These are phyloP conservation scores for Marasmius oreades DNA, from an alignment of 1,284 basidiomycete species.

Conservation along the genomic window DNA sequence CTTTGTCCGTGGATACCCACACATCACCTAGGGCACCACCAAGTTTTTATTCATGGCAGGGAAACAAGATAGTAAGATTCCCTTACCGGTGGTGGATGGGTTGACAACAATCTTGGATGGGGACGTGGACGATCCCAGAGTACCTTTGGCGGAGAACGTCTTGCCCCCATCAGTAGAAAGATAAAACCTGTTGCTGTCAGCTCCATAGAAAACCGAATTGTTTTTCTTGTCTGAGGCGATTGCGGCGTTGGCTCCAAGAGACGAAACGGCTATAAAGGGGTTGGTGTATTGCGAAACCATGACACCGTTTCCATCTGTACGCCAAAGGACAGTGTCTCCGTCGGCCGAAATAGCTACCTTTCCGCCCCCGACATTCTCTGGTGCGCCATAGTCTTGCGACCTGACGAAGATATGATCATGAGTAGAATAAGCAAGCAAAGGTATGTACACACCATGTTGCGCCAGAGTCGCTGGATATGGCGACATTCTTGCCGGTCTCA, in stretches of 20 bases:
- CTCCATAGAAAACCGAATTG: constrained; percentile 56
- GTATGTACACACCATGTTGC: constrained; percentile 41
- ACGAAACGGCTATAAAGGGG: constrained; percentile 45
- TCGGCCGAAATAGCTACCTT: constrained; percentile 58
- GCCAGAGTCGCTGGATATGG: constrained; percentile 52
- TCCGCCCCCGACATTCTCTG: constrained; percentile 47
- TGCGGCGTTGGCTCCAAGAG: constrained; percentile 46
- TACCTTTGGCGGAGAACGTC: constrained; percentile 42
- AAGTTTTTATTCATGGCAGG: not conserved
- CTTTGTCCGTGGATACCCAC: constrained; percentile 60
- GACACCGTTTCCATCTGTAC: constrained; percentile 41
- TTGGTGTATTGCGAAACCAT: constrained; percentile 39
- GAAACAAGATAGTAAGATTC: not conserved
- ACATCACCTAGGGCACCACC: constrained; percentile 40
- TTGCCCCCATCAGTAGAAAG: constrained; percentile 51
- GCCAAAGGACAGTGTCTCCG: constrained; percentile 57
- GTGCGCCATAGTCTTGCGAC: constrained; percentile 46
- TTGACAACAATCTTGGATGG: constrained; percentile 52
- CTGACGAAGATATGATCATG: not conserved
- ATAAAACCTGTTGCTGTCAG: constrained; percentile 52
- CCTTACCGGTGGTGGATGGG: constrained; percentile 33
- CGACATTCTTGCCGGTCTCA: constrained; percentile 46
- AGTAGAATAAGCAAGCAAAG: not conserved
- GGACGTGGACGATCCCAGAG: constrained; percentile 45
- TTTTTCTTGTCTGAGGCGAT: constrained; percentile 62